phyloP scores from a whole-genome alignment of 1,284 basidiomycete species.

The Sanghuangporus sanghuang region DNA sequence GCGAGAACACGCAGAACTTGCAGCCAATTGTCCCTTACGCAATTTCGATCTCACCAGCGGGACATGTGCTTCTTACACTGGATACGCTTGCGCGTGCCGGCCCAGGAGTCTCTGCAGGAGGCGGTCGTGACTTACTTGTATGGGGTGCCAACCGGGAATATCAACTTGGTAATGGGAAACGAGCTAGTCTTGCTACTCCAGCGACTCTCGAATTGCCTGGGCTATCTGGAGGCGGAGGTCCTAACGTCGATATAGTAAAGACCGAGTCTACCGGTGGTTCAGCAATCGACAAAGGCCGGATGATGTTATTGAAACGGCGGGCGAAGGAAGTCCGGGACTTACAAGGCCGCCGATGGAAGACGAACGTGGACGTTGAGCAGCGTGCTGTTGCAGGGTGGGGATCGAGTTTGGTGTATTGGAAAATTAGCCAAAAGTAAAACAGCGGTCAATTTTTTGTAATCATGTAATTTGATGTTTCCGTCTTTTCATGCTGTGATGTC shows the following conservation, averaged over 20 bases:
- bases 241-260: conserved; percentile 2
- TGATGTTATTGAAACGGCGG: conserved; percentile 49
- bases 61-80: conserved; percentile 76
- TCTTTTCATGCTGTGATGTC: background rate
- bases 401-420: conserved; percentile 73
- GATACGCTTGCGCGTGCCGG: conserved; percentile 54
- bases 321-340: conserved; percentile 59
- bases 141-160: conserved; percentile 73
- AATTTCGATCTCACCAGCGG: conserved; percentile 70
- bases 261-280: conserved; percentile 9
- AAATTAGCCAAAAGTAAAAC: conserved; percentile 35
- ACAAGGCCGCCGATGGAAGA: conserved; percentile 61
- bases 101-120: conserved; percentile 29
- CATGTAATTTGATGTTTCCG: background rate
- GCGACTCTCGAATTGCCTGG: conserved; percentile 43
- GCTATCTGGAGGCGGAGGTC: conserved; percentile 4
- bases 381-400: conserved; percentile 56
- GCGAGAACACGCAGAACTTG: conserved; percentile 55
- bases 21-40: conserved; percentile 67
- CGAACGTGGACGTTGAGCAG: conserved; percentile 66
- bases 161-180: conserved; percentile 84
- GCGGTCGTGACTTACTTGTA: conserved; percentile 56
- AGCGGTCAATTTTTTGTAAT: background rate
- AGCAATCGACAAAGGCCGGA: conserved; percentile 38
- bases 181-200: conserved; percentile 69